Base-by-base conservation (phyloP, 2,329 filamentous ascomycete genomes). In the Zymoseptoria pseudotritici region DNA sequence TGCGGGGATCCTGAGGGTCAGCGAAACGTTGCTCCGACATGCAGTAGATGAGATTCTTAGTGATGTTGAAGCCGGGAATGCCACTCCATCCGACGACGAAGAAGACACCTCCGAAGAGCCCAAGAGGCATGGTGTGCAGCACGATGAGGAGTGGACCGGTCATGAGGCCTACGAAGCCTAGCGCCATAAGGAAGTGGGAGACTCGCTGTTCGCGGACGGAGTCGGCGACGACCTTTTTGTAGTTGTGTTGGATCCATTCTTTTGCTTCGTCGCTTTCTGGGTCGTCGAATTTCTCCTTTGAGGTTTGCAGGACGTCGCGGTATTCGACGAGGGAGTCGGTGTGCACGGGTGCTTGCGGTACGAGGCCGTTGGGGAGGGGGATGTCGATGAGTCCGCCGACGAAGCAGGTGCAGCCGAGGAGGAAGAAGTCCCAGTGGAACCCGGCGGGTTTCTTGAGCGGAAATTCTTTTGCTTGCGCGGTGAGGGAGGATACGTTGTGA, bases 381-480 rank as follows among this genome's bases (percentile, higher is more conserved):
- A 84, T 76, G 2, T 81, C 81, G 10, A 84, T 74, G n/a, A 85
- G 76, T 0, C 80, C 82, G 2, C 78, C 76, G 20, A 84, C 75
- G 61, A 82, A 81, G 1, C 80, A 83, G 0, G 82, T 83, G 61
- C 78, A 76, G 6, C 82, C 82, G 0, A 84, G 76, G 0, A 85
- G 75, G 70, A 83, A 84, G 65, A 84, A 79, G 68, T 84, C 82
- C 82, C 82, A 84, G 67, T 84, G 81, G 66, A 84, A 84, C n/a
- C 82, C 82, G 0, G 80, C 81, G 0, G 82, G 82, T 64, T 85
- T 84, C 56, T 77, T 78, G 10, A 85, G 73, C 0, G 82, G 82
- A 54, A 81, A 84, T 24, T 82, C 77, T 24, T 78, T 79, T 13
- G 80, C 81, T 70, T 84, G 82, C 0, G 82, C 82, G 9, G 79